Conservation (phyloP, 179 eudicot genomes). For the Heliamphora pulchella region DNA sequence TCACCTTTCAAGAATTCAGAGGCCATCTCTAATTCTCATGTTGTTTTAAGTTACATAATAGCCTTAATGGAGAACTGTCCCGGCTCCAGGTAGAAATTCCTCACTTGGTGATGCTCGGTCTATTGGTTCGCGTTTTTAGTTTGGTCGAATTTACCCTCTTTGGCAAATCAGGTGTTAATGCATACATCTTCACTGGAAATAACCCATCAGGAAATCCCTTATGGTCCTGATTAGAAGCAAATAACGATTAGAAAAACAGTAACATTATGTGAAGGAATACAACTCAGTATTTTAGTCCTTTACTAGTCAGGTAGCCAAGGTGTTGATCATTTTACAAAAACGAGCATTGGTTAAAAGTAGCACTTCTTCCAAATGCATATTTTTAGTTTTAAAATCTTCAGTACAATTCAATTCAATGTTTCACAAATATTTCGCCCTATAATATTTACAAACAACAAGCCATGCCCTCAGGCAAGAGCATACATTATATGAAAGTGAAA, state of each 20-base stretch:
- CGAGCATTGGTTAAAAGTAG: no score
- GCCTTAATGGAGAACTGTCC: not conserved
- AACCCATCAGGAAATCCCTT: constrained; percentile 69
- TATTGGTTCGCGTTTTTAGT: constrained; percentile 35
- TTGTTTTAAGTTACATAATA: not conserved
- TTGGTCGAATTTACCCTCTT: constrained; percentile 29
- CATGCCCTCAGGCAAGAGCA: no score
- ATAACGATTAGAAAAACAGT: not conserved
- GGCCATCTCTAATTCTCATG: not conserved
- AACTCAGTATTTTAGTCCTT: not conserved
- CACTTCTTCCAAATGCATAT: no score
- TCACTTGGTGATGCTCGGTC: constrained; percentile 61
- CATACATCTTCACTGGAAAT: constrained; percentile 88
- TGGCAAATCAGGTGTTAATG: constrained; percentile 54
- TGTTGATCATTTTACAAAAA: no score
- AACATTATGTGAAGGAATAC: not conserved
- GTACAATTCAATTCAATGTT: no score
- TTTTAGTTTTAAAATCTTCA: no score
- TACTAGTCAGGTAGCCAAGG: no score
- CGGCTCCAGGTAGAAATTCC: not conserved
- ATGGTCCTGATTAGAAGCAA: constrained; percentile 53
- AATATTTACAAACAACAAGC: no score
- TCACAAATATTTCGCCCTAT: no score
- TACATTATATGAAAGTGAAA: no score
- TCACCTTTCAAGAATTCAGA: not conserved